A percentile compares a stretch with the other conserved stretches of the same genome.
Evolutionary conservation across 768 basidiomycete species (phyloP).

Genomic region (Collybia sp.): DNA sequence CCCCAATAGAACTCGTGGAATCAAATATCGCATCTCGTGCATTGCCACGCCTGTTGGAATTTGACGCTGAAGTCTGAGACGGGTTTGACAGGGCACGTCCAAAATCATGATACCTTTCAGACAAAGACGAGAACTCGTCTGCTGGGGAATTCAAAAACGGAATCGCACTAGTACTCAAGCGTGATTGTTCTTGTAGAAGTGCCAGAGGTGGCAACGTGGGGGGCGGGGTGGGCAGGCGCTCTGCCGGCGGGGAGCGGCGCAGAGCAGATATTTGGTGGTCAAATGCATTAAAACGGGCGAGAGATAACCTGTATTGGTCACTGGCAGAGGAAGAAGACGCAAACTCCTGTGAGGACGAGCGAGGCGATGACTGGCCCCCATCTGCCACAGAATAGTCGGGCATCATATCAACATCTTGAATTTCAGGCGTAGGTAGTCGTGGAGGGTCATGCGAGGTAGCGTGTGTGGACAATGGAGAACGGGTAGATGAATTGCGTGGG

Average conservation of each 20-base stretch:
- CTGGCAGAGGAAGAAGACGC: slow-evolving; percentile 14
- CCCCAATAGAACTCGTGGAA: neutral
- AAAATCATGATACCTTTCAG: slow-evolving; percentile 8
- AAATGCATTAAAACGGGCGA: slow-evolving; percentile 51
- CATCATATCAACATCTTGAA: slow-evolving; percentile 48
- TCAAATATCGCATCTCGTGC: slow-evolving; percentile 7
- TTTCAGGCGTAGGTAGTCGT: slow-evolving; percentile 36
- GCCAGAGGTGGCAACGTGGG: slow-evolving; percentile 31
- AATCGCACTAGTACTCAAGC: slow-evolving; percentile 10
- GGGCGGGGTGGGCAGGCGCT: slow-evolving; percentile 23
- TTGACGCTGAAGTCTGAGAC: slow-evolving; percentile 3
- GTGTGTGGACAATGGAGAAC: slow-evolving; percentile 10
- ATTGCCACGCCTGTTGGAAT: slow-evolving; percentile 6
- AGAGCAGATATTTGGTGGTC: slow-evolving; percentile 48
- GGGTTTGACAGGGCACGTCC: slow-evolving; percentile 5
- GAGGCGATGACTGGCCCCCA: slow-evolving; percentile 11
- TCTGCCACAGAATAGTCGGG: slow-evolving; percentile 29
- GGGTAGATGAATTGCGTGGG: slow-evolving; percentile 13
- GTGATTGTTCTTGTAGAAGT: slow-evolving; percentile 14
- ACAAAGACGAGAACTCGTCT: slow-evolving; percentile 14
- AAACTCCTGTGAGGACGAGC: slow-evolving; percentile 6
- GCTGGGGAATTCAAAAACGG: slow-evolving; percentile 19
- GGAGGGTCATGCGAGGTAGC: slow-evolving; percentile 24
- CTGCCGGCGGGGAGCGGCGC: slow-evolving; percentile 29
- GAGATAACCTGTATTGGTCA: slow-evolving; percentile 35